Base-by-base conservation (phyloP, 108 stramenopile genomes). In the Cyclotella atomus region DNA sequence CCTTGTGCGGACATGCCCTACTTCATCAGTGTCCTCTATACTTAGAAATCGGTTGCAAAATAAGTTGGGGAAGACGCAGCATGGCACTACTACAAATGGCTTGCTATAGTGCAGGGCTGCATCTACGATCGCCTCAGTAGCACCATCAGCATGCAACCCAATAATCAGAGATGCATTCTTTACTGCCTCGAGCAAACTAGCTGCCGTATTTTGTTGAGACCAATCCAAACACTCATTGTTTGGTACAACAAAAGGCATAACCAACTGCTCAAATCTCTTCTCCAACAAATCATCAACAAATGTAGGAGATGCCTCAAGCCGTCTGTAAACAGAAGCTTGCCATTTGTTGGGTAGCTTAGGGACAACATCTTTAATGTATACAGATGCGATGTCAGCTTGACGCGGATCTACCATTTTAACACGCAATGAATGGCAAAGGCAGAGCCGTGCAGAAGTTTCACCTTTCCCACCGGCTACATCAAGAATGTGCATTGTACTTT, bases 101-200 rank as follows among this genome's bases (percentile, higher is more conserved):
- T 94, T 96, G 45, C 67, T 52, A 68, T 84, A 88, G n/a, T 65
- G 19, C 43, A 91, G 66, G 14, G 92, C 92, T 38, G 82, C 81
- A 53, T 96, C 90, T 3, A 93, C 93, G 56, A 96, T 94, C 5
- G 87, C 89, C 70, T 96, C 95, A 0, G 95, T 96, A 6, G 92
- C 91, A 25, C 87, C 91, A 79, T 96, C 95, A 6, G 92, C 88
- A 73, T 96, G 95, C 35, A 96, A 29, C 32, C 92, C 95, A 41
- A 92, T 80, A 16, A 95, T 73, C 10, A 97, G 56, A 25, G 89
- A 84, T 55, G 85, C 68, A 74, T 71, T 59, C 55, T 53, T 15
- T 45, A 89, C 70, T 21, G 77, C 77, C 10, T 68, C 57, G 9
- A 52, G 46, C 32, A 85, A 34, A 21, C 20, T 1, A 29, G 33